A percentile compares a stretch with the other conserved stretches of the same genome.
These are phyloP conservation scores for Lasiodiplodia sp. DNA, from an alignment of 2,329 filamentous ascomycete genomes.

Conservation along the genomic window DNA sequence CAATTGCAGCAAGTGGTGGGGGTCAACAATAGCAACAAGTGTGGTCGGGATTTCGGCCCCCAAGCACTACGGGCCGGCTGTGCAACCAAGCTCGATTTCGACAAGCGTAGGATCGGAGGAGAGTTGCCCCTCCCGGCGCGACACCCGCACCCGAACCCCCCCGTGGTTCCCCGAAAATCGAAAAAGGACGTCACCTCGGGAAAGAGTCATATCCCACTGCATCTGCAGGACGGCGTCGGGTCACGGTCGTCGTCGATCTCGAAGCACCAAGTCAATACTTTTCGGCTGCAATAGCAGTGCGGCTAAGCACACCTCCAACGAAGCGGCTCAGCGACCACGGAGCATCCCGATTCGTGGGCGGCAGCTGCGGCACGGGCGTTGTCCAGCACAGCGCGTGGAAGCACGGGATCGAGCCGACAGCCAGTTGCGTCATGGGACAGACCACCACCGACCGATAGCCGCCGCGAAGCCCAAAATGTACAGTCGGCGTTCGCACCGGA, in stretches of 20 bases:
- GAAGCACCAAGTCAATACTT: neutral
- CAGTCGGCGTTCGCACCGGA: conserved; percentile 7
- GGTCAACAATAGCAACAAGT: neutral
- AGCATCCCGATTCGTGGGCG: neutral
- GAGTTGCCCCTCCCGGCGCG: neutral
- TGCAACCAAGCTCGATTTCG: neutral
- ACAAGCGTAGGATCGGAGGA: conserved; percentile 3
- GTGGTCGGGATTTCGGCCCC: neutral
- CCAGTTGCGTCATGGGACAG: conserved; percentile 4
- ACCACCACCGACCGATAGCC: neutral
- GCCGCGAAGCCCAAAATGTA: neutral
- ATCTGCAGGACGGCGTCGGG: neutral
- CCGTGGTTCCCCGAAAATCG: neutral
- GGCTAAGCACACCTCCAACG: neutral
- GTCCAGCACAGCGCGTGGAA: neutral
- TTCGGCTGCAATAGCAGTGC: neutral
- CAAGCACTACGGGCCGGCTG: neutral
- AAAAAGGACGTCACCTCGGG: conserved; percentile 1
- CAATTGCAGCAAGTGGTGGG: neutral
- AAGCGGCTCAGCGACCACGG: neutral
- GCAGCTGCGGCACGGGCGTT: conserved; percentile 9
- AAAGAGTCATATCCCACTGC: neutral
- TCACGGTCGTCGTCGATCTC: neutral
- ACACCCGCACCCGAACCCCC: neutral
- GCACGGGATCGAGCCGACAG: neutral